Evolutionary conservation across 164 flowering plant species (phyloP).

Genomic region (Berberis thunbergii): DNA sequence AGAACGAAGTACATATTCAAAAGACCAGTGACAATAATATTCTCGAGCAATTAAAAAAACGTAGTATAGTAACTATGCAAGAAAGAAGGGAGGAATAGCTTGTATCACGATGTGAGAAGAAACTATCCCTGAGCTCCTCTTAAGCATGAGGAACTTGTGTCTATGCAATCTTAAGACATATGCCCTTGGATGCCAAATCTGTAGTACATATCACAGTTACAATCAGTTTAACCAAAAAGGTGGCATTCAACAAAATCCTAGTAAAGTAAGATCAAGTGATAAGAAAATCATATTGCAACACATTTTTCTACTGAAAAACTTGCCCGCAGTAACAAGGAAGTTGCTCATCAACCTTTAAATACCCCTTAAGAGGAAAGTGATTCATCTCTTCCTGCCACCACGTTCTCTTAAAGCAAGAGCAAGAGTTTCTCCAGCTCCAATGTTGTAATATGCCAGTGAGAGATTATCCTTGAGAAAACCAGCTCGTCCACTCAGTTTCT

Average conservation of each 20-base stretch:
- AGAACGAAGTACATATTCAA: no score
- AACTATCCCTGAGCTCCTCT: not conserved
- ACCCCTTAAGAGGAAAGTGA: slow-evolving; percentile 2
- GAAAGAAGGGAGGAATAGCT: no score
- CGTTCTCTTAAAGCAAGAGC: slow-evolving; percentile 88
- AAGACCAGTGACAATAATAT: no score
- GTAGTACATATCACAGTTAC: slow-evolving; percentile 15
- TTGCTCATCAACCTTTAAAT: slow-evolving; percentile 20
- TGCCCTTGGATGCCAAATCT: slow-evolving; percentile 26
- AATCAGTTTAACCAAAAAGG: no score
- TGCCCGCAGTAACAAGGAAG: slow-evolving; percentile 5
- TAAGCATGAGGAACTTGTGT: slow-evolving; percentile 8
- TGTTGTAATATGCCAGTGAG: slow-evolving; percentile 86
- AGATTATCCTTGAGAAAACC: slow-evolving; percentile 95
- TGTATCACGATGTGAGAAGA: no score
- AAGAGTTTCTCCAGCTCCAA: slow-evolving; percentile 68
- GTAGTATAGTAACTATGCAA: no score
- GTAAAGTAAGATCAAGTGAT: not conserved
- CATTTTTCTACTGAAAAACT: not conserved
- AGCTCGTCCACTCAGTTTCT: slow-evolving; percentile 91
- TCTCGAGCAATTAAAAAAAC: no score
- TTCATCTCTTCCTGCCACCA: slow-evolving; percentile 95
- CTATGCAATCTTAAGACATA: slow-evolving; percentile 8
- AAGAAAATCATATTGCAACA: not conserved
- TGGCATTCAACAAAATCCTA: not conserved